Percentiles rank a stretch among this genome's conserved stretches.
Conservation (phyloP, 2,329 filamentous ascomycete species). For the Pestalotiopsis sp. region DNA sequence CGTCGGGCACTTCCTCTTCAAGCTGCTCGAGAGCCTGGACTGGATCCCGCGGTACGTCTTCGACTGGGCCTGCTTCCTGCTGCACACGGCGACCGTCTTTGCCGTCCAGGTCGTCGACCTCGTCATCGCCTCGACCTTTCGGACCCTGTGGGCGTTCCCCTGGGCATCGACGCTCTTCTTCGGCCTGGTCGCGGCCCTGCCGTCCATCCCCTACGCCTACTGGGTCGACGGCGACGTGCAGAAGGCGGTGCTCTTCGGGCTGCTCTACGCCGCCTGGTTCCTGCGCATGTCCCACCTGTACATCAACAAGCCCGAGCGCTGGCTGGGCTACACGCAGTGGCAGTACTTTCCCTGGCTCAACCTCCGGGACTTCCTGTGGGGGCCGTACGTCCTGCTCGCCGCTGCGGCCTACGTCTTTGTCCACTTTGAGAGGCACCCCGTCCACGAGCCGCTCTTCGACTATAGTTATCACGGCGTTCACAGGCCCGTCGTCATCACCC, state of each 20-base stretch:
- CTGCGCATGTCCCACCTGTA: not conserved
- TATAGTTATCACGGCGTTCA: no score
- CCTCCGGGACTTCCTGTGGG: not conserved
- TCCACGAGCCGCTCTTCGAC: not conserved
- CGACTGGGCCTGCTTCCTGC: not conserved
- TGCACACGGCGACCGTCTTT: not conserved
- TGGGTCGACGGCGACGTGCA: not conserved
- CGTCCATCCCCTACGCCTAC: not conserved
- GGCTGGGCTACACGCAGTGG: not conserved
- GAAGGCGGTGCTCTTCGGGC: not conserved
- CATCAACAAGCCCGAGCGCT: not conserved
- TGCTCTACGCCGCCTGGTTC: not conserved
- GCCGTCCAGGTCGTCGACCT: not conserved
- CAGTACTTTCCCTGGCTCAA: not conserved
- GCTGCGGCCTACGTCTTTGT: not conserved
- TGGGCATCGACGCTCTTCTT: slow-evolving; percentile 3
- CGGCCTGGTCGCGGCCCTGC: not conserved
- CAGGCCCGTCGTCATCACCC: no score
- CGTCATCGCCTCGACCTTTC: not conserved
- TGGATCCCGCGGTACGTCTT: slow-evolving; percentile 5
- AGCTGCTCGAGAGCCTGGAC: not conserved
- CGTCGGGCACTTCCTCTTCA: not conserved
- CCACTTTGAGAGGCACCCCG: not conserved
- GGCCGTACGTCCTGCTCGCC: not conserved
- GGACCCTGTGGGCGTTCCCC: not conserved